phyloP scores from a whole-genome alignment of 2,329 filamentous ascomycete genomes.

The Raffaelea arxii region DNA sequence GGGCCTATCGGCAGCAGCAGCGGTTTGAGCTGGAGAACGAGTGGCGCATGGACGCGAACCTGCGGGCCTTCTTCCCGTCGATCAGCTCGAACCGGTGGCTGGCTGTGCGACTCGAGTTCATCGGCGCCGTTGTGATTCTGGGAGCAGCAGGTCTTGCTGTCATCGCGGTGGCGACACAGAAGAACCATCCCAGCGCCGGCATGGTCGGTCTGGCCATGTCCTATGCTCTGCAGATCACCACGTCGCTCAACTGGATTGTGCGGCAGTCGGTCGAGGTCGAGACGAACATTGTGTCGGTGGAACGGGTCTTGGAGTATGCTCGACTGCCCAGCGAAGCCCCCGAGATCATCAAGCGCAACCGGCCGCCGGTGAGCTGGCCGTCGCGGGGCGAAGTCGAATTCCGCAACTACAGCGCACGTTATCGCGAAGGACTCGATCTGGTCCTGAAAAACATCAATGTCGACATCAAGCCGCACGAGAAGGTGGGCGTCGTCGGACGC shows the following conservation, averaged over 20 bases:
- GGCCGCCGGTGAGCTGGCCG: constrained; percentile 87
- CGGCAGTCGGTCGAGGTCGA: constrained; percentile 98
- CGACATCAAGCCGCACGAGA: constrained; percentile 91
- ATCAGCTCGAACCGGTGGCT: constrained; percentile 94
- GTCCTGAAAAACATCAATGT: constrained; percentile 89
- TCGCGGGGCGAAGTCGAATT: constrained; percentile 81
- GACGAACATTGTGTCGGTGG: constrained; percentile 98
- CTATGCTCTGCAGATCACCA: constrained; percentile 93
- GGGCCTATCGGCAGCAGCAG: constrained; percentile 81
- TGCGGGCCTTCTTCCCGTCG: constrained; percentile 90
- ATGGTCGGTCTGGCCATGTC: constrained; percentile 91
- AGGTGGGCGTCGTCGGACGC: constrained; percentile 93
- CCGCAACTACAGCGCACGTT: constrained; percentile 88
- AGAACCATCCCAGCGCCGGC: no score
- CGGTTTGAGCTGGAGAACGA: constrained; percentile 91
- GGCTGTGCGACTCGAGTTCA: constrained; percentile 87
- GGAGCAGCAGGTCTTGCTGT: constrained; percentile 75
- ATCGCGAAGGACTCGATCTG: constrained; percentile 79
- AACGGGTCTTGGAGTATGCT: constrained; percentile 94
- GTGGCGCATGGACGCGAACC: constrained; percentile 91
- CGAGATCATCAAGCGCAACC: constrained; percentile 80
- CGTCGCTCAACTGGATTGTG: constrained; percentile 97
- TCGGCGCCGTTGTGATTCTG: constrained; percentile 89
- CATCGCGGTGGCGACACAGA: constrained; percentile 67
- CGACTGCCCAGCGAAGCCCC: constrained; percentile 85